These are phyloP conservation scores for Adenanthera pavonina DNA, from an alignment of 306 rosid species.

Conservation along the genomic window DNA sequence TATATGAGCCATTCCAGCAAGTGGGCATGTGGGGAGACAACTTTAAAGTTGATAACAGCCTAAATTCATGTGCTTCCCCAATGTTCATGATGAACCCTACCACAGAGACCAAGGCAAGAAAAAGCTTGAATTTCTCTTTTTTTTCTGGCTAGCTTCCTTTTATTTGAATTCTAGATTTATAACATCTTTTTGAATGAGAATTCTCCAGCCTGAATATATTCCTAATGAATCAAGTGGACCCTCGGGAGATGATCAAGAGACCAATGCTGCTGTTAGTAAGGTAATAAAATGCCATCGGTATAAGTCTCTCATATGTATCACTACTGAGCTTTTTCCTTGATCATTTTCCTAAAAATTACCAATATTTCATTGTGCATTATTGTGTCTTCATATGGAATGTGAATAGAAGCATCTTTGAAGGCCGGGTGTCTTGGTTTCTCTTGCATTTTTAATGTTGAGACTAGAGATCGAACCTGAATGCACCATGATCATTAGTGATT, in stretches of 20 bases:
- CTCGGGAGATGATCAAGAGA: slow-evolving; percentile 65
- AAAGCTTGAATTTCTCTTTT: slow-evolving; percentile 7
- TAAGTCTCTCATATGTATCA: slow-evolving; percentile 2
- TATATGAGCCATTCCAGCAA: slow-evolving; percentile 83
- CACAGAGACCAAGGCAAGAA: slow-evolving; percentile 61
- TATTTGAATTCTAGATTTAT: slow-evolving; percentile 27
- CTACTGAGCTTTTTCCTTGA: not conserved
- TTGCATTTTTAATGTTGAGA: slow-evolving; percentile 25
- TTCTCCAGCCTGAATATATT: slow-evolving; percentile 58
- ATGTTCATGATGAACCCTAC: slow-evolving; percentile 54
- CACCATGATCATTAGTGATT: not conserved
- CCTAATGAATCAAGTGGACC: slow-evolving; percentile 59
- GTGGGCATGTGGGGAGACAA: slow-evolving; percentile 73
- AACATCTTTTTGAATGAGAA: slow-evolving; percentile 38
- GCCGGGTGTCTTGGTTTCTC: not conserved
- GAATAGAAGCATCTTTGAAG: slow-evolving; percentile 7
- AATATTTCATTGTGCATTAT: not conserved
- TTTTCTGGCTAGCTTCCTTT: slow-evolving; percentile 26
- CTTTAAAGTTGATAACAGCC: slow-evolving; percentile 56
- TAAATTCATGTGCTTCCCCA: slow-evolving; percentile 54
- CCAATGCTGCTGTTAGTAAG: slow-evolving; percentile 62
- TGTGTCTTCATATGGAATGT: not conserved
- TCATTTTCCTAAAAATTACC: not conserved
- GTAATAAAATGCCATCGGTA: slow-evolving; percentile 49
- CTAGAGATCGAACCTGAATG: slow-evolving; percentile 1